Conservation (phyloP, 371 early-diverging fungal species). For the Entomophthora muscae region DNA sequence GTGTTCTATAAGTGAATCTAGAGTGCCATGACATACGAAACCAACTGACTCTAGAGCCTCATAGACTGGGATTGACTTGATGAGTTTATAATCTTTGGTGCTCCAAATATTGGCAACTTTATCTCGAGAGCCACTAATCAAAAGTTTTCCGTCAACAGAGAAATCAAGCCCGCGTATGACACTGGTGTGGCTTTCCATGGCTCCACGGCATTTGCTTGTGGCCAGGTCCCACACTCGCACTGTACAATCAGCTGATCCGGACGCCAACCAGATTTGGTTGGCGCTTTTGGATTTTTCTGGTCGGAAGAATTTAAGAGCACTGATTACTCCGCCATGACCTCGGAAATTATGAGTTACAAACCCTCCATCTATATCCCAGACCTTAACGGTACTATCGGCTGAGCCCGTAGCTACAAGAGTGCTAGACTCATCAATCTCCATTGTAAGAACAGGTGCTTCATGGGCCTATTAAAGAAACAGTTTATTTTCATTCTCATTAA, state of each 20-base stretch:
- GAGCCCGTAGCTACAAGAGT: constrained; percentile 89
- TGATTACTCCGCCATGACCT: constrained; percentile 82
- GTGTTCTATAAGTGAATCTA: constrained; percentile 19
- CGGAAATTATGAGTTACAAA: constrained; percentile 87
- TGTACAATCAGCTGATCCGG: constrained; percentile 78
- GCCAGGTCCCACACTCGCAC: constrained; percentile 81
- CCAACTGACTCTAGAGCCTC: constrained; percentile 63
- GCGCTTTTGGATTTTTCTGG: constrained; percentile 13
- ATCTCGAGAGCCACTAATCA: constrained; percentile 89
- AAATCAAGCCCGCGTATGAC: constrained; percentile 81
- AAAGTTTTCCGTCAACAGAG: constrained; percentile 40
- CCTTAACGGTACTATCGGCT: constrained; percentile 86
- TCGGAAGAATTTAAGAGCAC: constrained; percentile 66
- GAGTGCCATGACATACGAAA: constrained; percentile 24
- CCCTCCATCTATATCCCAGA: constrained; percentile 90
- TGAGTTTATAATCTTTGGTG: constrained; percentile 36
- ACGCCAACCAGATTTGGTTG: constrained; percentile 42
- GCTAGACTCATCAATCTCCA: constrained; percentile 75
- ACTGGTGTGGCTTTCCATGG: constrained; percentile 71
- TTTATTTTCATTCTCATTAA: no score
- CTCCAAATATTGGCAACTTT: constrained; percentile 88
- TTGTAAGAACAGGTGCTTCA: constrained; percentile 80
- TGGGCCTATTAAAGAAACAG: constrained; percentile 49
- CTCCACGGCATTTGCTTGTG: constrained; percentile 46
- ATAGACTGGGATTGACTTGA: constrained; percentile 73